phyloP scores from a whole-genome alignment of 1,139 yeast species.

The Blastobotrys proliferans region DNA sequence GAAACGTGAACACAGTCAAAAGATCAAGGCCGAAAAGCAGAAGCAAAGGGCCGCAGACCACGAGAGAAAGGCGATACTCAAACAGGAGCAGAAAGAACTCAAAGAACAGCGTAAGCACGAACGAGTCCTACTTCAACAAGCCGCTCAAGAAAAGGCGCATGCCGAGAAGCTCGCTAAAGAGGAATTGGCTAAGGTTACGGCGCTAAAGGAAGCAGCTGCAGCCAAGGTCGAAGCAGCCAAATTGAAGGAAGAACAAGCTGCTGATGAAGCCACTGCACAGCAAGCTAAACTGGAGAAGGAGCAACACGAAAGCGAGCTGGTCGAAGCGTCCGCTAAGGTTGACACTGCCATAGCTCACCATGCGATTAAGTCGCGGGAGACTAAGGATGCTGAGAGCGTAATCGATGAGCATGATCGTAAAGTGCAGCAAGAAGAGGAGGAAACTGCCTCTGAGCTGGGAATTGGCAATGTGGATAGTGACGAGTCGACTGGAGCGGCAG shows the following conservation, averaged over 20 bases:
- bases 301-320: constrained; percentile 21
- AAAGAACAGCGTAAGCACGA: constrained; percentile 25
- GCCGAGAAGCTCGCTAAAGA: constrained; percentile 28
- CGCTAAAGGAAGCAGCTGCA: constrained; percentile 24
- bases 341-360: constrained; percentile 16
- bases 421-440: constrained; percentile 6
- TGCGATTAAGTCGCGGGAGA: constrained; percentile 7
- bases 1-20: constrained; percentile 23
- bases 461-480: constrained; percentile 5
- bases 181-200: constrained; percentile 27
- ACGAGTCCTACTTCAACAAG: constrained; percentile 21
- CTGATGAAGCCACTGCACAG: constrained; percentile 23
- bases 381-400: constrained; percentile 10
- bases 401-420: constrained; percentile 12
- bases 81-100: constrained; percentile 17
- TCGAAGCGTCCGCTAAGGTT: constrained; percentile 22
- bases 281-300: constrained; percentile 22
- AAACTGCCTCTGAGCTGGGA: constrained; percentile 1
- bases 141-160: constrained; percentile 26
- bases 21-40: constrained; percentile 17
- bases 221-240: constrained; percentile 31
- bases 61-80: constrained; percentile 22
- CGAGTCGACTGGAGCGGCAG: neutral
- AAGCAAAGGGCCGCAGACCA: constrained; percentile 18
- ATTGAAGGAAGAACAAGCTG: constrained; percentile 29